Evolutionary conservation across 768 basidiomycete species (phyloP), one percentile per base, ranked within the genome.

Genomic region (Collybia nuda): DNA sequence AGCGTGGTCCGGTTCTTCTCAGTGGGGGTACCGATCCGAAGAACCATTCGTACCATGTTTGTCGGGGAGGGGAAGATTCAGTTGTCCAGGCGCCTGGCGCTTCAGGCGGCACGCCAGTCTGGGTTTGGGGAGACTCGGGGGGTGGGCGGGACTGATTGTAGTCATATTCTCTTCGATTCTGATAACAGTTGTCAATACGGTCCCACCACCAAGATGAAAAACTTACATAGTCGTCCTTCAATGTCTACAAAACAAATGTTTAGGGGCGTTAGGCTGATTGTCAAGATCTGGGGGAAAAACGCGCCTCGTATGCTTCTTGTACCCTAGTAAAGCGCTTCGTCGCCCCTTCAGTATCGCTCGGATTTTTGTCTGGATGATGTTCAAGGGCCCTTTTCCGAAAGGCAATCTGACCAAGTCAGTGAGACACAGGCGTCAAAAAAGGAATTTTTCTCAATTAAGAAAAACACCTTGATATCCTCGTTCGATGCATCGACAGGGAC

Each of bases 271-370:
- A n/a, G 17, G 9, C 75, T 43, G 52, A 83, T 32, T 6, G 22
- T 6, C 9, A 44, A 7, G 9, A 32, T 32, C 32, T 11, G 12
- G 14, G 6, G 9, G 9, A 19, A 39, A 23, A 29, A 42, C 55
- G 17, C n/a, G 59, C 88, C 74, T 92, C 88, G 58, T 90, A 92
- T 2, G 90, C 90, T 53, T 88, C 83, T 55, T 89, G 85, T 2
- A 93, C 72, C 17, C 74, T 70, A 0, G 82, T 80, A 57, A 92
- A 93, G 17, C 84, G 71, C 56, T 79, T 71, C 0, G 86, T 89
- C 0, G 90, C 79, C 18, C 76, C 86, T 40, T 85, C 84, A 1
- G 80, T 60, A 52, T 89, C 80, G 52, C 82, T 71, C 17, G 79
- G 74, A 60, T 92, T 92, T 67, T 90, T 82, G 66, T 86, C 85